Base-by-base conservation (phyloP, 1,139 yeast species). In the Wickerhamiella pararugosa region DNA sequence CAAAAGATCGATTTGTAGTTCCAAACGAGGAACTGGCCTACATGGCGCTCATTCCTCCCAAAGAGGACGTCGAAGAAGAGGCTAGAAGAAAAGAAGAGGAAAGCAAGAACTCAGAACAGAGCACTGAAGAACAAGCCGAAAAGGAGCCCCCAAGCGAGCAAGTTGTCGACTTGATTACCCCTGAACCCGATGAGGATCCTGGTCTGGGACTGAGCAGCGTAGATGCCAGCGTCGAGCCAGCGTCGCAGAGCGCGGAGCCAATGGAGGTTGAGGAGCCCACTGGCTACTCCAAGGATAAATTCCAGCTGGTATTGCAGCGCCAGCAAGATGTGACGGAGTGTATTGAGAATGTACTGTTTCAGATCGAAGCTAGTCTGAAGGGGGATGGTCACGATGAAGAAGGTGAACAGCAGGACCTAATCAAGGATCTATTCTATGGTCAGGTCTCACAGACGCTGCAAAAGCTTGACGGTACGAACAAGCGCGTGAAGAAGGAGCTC, bases 241-340 rank as follows among this genome's bases (percentile, higher is more conserved):
- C n/a, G 34, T 10, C n/a, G 11, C 11, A 7, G 15, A 32, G 8
- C 3, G 25, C 32, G 6, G 29, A 9, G 5, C 7, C 15, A 28
- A 34, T 10, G 7, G 26, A 7, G 3, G 27, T 8, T 7, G 9
- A 7, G 3, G 8, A 7, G 27, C 36, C 36, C 8, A 8, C 8
- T 34, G 27, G 9, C 9, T 7, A 11, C 31, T 8, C 31, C n/a
- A 27, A 11, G 7, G 15, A 25, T 5, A 36, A 33, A 7, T 30
- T 40, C 10, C 37, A 36, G 7, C 32, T 31, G 7, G 54, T 53
- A 1, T 36, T 51, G 29, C 51, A 51, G 40, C 70, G 94, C 51
- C 98, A 90, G 58, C 98, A 90, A 58, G 98, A 90, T 64, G 97
- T 90, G 11, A 84, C 96, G 0, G 98, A 90, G 58, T 87, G 97